Base-by-base conservation (phyloP, 805 yeast species). In the Candida rishiriensis region DNA sequence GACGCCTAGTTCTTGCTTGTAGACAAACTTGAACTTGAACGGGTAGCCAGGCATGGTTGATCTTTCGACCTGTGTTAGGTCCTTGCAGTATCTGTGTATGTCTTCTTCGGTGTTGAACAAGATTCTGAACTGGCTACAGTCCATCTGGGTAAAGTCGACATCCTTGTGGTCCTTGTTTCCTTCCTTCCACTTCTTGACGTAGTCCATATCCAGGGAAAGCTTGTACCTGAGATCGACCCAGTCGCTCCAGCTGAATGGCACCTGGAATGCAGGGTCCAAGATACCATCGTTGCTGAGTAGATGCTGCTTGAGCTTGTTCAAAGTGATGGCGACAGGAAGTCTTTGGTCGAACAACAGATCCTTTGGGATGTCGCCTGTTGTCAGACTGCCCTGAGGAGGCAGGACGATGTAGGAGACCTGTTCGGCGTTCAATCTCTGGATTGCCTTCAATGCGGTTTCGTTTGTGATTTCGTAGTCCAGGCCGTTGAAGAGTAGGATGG, bases 371-470 rank as follows among this genome's bases (percentile, higher is more conserved):
- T 34, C 16, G 11, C 28, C 43, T 8, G 39, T 14, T 12, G 29
- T 36, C 14, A 42, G 36, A 31, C 35, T 41, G 16, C 46, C 46
- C 13, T 73, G 69, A 1, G 97, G 95, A 3, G 85, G 78, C 44
- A 74, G 72, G n/a, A 77, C 70, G 31, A 87, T 73, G 28, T 73
- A 71, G 0, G 82, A 77, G 49, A 75, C 40, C 21, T 15, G 34
- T 14, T 53, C 49, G 3, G 53, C 48, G 34, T 48, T 42, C 31
- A 42, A 29, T 32, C 44, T 44, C 39, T 48, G 52, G 10, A 48
- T 29, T 35, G 45, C 41, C n/a, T 43, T 43, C 10, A 44, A 42
- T 17, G 44, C 17, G 6, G 40, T 11, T 32, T 52, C 58, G 10
- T 50, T 42, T 16, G 49, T 46, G 16, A 51, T 48, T 41, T 51